Evolutionary conservation across 106 monocot genomes (phyloP), one percentile per base, ranked within the genome.

Genomic region (Dendrobium huoshanense): DNA sequence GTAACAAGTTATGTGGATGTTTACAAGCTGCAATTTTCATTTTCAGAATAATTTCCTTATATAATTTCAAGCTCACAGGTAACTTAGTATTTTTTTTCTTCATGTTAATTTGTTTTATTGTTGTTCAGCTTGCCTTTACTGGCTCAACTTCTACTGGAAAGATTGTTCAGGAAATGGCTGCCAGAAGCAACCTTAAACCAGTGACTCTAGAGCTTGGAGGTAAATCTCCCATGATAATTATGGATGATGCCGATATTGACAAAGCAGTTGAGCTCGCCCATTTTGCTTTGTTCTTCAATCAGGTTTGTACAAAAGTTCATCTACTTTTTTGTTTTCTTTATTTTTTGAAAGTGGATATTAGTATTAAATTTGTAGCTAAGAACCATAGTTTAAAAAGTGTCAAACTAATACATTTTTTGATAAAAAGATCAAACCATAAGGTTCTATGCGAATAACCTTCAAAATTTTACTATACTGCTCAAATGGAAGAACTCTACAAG

Each of bases 241-340:
- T 90, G 84, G 94, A 94, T 79, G 96, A 94, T 88, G 94, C 90
- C 40, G 87, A 96, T 89, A 64, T 94, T 65, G 94, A 96, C 80
- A 79, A 87, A 55, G 96, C 96, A 44, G 96, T 92, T 47, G 96
- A 96, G 78, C 90, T 90, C 79, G 96, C 96, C n/a, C 96, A 96
- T 86, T 89, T 89, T 55, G 96, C 96, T 29, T 73, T 96, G 81
- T 96, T 96, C 80, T 96, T 94, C 72, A 96, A 96, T 86, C 96
- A 96, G 94, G 95, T 95, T 41, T 37, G 37, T 37, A 37, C 37
- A 37, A 37, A 55, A 17, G 55, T 10, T 17, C 16, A 11, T 10
- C 55, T 55, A 55, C 17, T 55, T 55, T 55, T 55, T 0, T 37
- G 2, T 2, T 37, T 37, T 37, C 17, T 9, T 55, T 55, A 17